phyloP scores from a whole-genome alignment of 2,329 filamentous ascomycete genomes.

The Mycosphaerella sp. region DNA sequence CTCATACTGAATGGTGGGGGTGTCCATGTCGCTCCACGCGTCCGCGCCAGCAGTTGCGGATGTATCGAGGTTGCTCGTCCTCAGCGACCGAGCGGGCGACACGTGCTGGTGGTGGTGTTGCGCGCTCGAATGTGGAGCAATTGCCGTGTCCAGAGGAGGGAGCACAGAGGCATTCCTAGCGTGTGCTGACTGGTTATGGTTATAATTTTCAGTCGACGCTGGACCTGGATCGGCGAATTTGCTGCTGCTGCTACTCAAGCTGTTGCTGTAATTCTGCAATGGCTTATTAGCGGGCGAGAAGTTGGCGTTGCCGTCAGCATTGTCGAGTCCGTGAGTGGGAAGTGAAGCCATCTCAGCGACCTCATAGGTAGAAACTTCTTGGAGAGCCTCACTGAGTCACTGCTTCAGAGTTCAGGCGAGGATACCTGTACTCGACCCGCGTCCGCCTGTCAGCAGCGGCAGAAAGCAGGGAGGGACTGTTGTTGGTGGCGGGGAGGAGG shows the following conservation, averaged over 20 bases:
- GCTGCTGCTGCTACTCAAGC: background rate
- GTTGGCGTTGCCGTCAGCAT: background rate
- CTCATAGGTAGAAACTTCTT: background rate
- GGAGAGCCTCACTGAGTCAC: background rate
- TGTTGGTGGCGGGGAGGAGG: too few species aligned
- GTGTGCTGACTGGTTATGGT: conserved; percentile 1
- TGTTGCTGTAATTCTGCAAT: background rate
- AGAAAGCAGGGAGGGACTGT: too few species aligned
- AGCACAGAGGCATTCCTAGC: conserved; percentile 14
- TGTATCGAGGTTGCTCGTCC: conserved; percentile 16
- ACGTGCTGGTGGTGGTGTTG: conserved; percentile 7
- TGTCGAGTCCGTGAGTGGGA: background rate
- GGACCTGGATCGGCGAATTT: background rate
- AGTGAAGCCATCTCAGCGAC: background rate
- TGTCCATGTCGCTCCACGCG: conserved; percentile 12
- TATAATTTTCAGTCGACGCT: background rate
- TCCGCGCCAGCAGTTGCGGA: conserved; percentile 8
- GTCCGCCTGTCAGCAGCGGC: too few species aligned
- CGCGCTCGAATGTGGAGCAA: conserved; percentile 8
- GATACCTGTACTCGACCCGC: too few species aligned
- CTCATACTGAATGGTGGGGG: conserved; percentile 19
- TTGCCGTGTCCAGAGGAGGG: conserved; percentile 18
- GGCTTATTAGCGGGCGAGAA: background rate
- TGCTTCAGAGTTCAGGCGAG: too few species aligned
- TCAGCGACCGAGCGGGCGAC: conserved; percentile 20